A percentile compares a stretch with the other conserved stretches of the same genome.
These are phyloP conservation scores for Geotrichum carabidarum DNA, from an alignment of 1,139 yeast genomes.

Conservation along the genomic window DNA sequence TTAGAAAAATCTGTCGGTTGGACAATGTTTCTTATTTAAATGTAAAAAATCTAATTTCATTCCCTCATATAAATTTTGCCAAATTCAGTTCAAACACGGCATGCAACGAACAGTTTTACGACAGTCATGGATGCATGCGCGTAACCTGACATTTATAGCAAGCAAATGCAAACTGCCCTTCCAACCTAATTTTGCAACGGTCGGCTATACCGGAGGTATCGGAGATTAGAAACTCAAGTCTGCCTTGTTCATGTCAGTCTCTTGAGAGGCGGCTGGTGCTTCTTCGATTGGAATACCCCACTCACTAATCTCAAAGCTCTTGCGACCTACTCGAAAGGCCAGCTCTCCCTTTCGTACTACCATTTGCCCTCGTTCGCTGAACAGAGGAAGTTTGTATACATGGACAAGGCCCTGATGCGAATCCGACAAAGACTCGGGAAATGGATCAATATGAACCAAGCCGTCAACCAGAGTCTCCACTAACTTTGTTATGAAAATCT, in stretches of 20 bases:
- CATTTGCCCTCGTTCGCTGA: slow-evolving; percentile 79
- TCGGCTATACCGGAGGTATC: slow-evolving; percentile 5
- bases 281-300: slow-evolving; percentile 96
- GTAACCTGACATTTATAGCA: neutral
- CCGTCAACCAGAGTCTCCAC: slow-evolving; percentile 64
- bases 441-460: slow-evolving; percentile 73
- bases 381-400: slow-evolving; percentile 61
- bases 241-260: slow-evolving; percentile 5
- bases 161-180: neutral
- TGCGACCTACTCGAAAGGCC: slow-evolving; percentile 80
- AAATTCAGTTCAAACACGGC: too few relatives aligned
- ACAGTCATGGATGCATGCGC: neutral
- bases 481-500: slow-evolving; percentile 45
- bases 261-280: neutral
- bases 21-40: too few relatives aligned
- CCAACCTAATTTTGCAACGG: slow-evolving; percentile 10
- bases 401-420: slow-evolving; percentile 72
- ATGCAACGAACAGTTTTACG: too few relatives aligned
- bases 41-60: too few relatives aligned
- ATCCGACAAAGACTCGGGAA: slow-evolving; percentile 51
- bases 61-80: too few relatives aligned
- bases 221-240: too few relatives aligned
- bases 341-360: slow-evolving; percentile 66
- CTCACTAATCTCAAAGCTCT: slow-evolving; percentile 77
- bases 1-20: too few relatives aligned